Evolutionary conservation across 257 asterid species (phyloP).

Genomic region (Salvia rosmarinus): DNA sequence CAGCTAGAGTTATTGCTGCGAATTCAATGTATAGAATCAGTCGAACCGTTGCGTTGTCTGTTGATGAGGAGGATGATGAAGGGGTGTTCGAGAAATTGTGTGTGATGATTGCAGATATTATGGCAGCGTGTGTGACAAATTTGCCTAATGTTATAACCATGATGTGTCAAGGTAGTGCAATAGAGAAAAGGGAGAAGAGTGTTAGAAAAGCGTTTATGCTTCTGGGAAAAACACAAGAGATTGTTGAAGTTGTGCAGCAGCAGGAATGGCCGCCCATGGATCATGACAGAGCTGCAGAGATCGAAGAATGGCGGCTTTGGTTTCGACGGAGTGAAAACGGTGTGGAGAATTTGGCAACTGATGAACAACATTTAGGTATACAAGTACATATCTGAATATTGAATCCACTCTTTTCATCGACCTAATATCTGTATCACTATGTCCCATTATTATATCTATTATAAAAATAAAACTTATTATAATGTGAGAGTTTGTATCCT

Average conservation of each 20-base stretch:
- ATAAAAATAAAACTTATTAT: no score
- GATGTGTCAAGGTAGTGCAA: constrained; percentile 27
- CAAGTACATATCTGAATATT: background rate
- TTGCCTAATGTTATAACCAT: background rate
- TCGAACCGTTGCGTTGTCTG: background rate
- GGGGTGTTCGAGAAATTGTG: background rate
- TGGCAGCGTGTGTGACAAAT: constrained; percentile 26
- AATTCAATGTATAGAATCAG: constrained; percentile 25
- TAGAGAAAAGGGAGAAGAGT: constrained; percentile 27
- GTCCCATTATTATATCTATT: no score
- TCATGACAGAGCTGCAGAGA: constrained; percentile 15
- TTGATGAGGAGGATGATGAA: background rate
- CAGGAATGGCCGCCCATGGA: background rate
- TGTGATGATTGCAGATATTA: constrained; percentile 18
- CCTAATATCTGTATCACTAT: no score
- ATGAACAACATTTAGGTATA: background rate
- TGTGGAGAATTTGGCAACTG: background rate
- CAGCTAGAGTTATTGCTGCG: background rate
- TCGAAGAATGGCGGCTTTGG: constrained; percentile 25
- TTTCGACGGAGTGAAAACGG: background rate
- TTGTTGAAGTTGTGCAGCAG: constrained; percentile 25
- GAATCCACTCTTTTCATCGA: no score
- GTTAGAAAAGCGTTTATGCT: constrained; percentile 21
- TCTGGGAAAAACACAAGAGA: constrained; percentile 26
- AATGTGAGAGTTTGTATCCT: background rate